These are phyloP conservation scores for Ailanthus altissimus DNA, from an alignment of 345 rosid genomes.

Conservation along the genomic window DNA sequence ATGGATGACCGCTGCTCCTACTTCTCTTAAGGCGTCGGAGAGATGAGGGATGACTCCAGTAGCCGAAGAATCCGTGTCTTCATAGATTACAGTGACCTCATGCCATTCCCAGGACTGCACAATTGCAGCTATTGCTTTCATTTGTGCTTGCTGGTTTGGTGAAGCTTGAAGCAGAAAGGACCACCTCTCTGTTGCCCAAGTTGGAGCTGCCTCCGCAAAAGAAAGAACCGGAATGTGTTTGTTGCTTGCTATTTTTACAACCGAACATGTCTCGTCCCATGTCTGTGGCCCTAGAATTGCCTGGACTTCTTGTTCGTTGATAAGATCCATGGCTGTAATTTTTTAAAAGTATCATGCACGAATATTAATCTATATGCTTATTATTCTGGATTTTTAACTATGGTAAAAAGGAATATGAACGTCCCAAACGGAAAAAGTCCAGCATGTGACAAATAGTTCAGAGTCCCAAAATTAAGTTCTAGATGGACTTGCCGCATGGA, in stretches of 20 bases:
- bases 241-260: constrained; percentile 14
- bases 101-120: constrained; percentile 32
- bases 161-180: constrained; percentile 30
- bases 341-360: too few relatives aligned
- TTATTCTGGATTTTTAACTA: too few relatives aligned
- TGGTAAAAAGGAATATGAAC: too few relatives aligned
- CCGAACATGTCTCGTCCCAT: constrained; percentile 31
- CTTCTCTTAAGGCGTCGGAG: constrained; percentile 19
- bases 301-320: constrained; percentile 7
- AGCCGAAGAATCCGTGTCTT: constrained; percentile 23
- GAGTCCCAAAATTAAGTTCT: too few relatives aligned
- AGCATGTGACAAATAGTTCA: too few relatives aligned
- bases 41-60: constrained; percentile 19
- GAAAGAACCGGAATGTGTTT: constrained; percentile 27
- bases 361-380: too few relatives aligned
- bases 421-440: too few relatives aligned
- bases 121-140: constrained; percentile 33
- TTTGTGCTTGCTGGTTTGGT: constrained; percentile 21
- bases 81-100: constrained; percentile 21
- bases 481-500: too few relatives aligned
- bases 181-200: constrained; percentile 25
- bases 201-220: constrained; percentile 25
- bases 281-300: constrained; percentile 34
- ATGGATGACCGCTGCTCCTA: constrained; percentile 2
- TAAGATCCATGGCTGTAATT: constrained; percentile 15